phyloP scores from a whole-genome alignment of 1,284 basidiomycete genomes.

The Waitea zeae region DNA sequence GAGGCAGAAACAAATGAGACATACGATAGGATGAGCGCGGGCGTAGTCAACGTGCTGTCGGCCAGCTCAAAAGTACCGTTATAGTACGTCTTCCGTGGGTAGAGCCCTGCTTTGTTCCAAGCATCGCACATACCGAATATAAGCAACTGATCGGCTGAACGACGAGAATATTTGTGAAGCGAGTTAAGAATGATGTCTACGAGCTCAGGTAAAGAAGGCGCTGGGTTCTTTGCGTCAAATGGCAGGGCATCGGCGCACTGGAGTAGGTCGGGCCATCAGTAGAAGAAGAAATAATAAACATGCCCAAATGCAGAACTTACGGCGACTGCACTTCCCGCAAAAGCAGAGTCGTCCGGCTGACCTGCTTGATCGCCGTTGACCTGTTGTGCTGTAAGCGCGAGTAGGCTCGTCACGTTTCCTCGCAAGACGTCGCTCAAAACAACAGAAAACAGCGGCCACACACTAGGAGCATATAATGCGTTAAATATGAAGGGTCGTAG shows the following conservation, averaged over 20 bases:
- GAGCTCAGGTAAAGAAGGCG: neutral
- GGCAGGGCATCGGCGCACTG: slow-evolving; percentile 3
- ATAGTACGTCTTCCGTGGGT: neutral
- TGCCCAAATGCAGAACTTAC: too few relatives aligned
- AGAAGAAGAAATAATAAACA: neutral
- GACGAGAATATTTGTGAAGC: slow-evolving; percentile 1
- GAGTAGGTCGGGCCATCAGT: neutral
- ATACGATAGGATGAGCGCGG: slow-evolving; percentile 2
- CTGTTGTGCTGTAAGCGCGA: neutral
- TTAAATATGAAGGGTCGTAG: slow-evolving; percentile 2
- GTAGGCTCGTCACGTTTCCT: neutral
- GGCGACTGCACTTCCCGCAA: neutral
- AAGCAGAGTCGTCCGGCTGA: neutral
- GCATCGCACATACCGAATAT: neutral
- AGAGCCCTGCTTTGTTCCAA: neutral
- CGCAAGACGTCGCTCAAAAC: neutral
- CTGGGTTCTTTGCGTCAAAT: neutral
- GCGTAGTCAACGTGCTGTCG: slow-evolving; percentile 1
- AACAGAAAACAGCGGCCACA: neutral
- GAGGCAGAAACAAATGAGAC: neutral
- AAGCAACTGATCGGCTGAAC: neutral
- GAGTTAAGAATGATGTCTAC: neutral
- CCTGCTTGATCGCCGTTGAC: neutral
- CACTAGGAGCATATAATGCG: neutral
- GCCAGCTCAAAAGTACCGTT: slow-evolving; percentile 2